Base-by-base conservation (phyloP, 139 green algal genomes). In the Ostreobium quekettii region DNA sequence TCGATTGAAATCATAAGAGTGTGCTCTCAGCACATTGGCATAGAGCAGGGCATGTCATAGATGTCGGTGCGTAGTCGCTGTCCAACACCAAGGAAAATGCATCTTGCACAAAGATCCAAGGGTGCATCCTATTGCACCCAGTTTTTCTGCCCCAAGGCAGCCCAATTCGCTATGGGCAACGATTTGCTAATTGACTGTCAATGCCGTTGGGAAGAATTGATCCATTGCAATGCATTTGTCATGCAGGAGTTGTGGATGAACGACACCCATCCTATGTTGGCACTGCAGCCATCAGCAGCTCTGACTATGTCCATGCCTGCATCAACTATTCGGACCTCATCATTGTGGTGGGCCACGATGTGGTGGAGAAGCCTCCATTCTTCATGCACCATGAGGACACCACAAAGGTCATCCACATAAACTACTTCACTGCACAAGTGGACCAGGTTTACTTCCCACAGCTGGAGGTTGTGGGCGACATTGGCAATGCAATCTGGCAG, bases 351-450 rank as follows among this genome's bases (percentile, higher is more conserved):
- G 75, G 75, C 4, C 75, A 81, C 68, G 75, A 81, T 36, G 61
- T 81, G 26, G 75, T 81, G 57, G 75, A 81, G 71, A 81, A 81
- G 65, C 75, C 75, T 1, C 75, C 75, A 35, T 81, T 81, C 58
- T 72, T 81, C 36, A 81, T 81, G 75, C 42, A 42, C 1, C 47
- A 48, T 33, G 31, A 58, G 3, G 47, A 77, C 53, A 32, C 35
- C 65, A 76, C 29, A 32, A 63, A 73, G 11, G 69, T 78, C 22
- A 77, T 78, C 22, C 73, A 78, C 37, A 65, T 78, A 24, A 77
- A 78, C 39, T 78, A 76, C 53, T 76, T 65, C 60, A 67, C 42
- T 37, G 73, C 73, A 22, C 74, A 78, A 57, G 73, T 78, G 3
- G 73, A 78, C 58, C 71, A 71, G 26, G 75, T 81, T 4, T 81